Base-by-base conservation (phyloP, 768 basidiomycete genomes). In the Boletellus ananas region DNA sequence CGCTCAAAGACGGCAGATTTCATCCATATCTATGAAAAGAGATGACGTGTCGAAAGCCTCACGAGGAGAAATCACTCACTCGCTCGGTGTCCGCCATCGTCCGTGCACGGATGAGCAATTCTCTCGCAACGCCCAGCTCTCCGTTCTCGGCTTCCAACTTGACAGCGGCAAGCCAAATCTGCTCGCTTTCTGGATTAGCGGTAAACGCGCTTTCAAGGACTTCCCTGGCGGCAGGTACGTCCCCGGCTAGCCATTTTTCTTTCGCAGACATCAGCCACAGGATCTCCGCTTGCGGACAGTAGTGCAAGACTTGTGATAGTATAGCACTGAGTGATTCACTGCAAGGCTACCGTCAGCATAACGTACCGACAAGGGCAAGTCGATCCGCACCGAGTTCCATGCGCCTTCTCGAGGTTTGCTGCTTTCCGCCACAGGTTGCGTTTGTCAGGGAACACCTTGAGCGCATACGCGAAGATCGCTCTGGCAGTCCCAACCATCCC, bases 251-350 rank as follows among this genome's bases (percentile, higher is more conserved):
- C 95, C 95, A 99, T 66, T 92, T 90, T 73, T 98, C 95, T 70
- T 99, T 99, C 3, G 95, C 96, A 44, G 86, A 81, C 94, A 98
- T 98, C 29, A 98, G 78, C 96, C 96, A 98, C 6, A 99, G 74
- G 0, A 93, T 89, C 67, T 98, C 95, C 1, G 94, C 94, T 58
- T 94, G 91, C 0, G 95, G 96, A 59, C 93, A 95, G 63, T 93
- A 85, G 47, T 87, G 77, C 21, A 94, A 91, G 0, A 95, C 94
- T 29, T 86, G 80, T 39, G 74, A 75, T 37, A 97, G 80, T 4
- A 97, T 81, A 1, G 84, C 84, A 61, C 94, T 84, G 25, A 96
- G 76, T 36, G 86, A 83, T 59, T 91, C 87, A 52, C 85, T 87
- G 58, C 23, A 55, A 47, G 45, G 36, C 36, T n/a, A 34, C 34